A percentile compares a stretch with the other conserved stretches of the same genome.
These are phyloP conservation scores for Diutina mesorugosa DNA, from an alignment of 1,139 yeast genomes.

Conservation along the genomic window DNA sequence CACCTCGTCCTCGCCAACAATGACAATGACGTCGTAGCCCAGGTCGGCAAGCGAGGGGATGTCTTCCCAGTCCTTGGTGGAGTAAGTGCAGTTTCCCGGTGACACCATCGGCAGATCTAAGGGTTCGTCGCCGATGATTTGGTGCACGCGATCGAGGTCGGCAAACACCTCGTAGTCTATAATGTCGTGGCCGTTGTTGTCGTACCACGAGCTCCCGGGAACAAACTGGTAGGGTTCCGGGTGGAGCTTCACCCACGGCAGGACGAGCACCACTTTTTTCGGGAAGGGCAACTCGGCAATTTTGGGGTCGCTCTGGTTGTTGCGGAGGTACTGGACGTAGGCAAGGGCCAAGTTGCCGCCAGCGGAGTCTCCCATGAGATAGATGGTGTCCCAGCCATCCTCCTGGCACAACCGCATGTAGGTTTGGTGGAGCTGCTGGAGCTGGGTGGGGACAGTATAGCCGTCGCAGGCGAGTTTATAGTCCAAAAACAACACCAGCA, in stretches of 20 bases:
- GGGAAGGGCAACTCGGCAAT: constrained; percentile 10
- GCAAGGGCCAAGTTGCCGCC: constrained; percentile 26
- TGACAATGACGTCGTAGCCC: constrained; percentile 16
- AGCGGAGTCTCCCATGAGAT: constrained; percentile 25
- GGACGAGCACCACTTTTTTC: constrained; percentile 17
- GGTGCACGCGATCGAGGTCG: constrained; percentile 4
- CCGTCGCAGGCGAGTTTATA: constrained; percentile 24
- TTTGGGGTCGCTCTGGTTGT: neutral
- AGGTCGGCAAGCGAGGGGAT: constrained; percentile 1
- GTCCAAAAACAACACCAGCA: constrained; percentile 25
- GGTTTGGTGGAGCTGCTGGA: constrained; percentile 19
- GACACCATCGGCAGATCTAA: constrained; percentile 9
- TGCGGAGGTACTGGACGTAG: constrained; percentile 11
- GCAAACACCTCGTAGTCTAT: constrained; percentile 10
- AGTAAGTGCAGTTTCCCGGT: constrained; percentile 9
- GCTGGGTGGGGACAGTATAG: constrained; percentile 21
- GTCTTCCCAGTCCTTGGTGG: constrained; percentile 1
- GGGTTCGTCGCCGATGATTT: constrained; percentile 8
- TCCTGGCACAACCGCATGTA: constrained; percentile 12
- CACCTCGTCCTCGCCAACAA: constrained; percentile 31
- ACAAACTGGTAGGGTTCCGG: constrained; percentile 12
- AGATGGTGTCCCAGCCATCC: neutral
- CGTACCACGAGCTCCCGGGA: constrained; percentile 19
- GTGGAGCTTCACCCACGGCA: constrained; percentile 27
- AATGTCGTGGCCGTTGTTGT: constrained; percentile 20